These are phyloP conservation scores for Phlegmacium glaucopus DNA, from an alignment of 768 basidiomycete species.

Conservation along the genomic window DNA sequence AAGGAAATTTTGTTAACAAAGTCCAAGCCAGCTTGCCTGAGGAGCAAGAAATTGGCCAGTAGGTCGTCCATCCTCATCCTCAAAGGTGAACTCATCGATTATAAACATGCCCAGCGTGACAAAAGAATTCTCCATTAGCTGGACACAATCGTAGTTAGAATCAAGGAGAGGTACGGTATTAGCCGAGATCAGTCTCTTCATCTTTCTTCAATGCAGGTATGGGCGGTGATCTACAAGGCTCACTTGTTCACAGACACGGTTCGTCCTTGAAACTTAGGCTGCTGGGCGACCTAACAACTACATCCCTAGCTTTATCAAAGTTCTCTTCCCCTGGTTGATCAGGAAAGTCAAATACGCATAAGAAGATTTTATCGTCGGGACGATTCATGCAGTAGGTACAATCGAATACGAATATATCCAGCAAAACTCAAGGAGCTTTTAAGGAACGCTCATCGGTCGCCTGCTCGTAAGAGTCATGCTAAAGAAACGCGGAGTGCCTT, in stretches of 20 bases:
- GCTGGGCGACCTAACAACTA: constrained; percentile 3
- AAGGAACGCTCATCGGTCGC: constrained; percentile 77
- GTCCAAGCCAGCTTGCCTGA: constrained; percentile 39
- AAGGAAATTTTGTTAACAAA: constrained; percentile 1
- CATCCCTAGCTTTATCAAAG: constrained; percentile 55
- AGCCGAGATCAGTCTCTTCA: background rate
- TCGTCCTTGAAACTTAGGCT: constrained; percentile 6
- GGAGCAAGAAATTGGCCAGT: constrained; percentile 42
- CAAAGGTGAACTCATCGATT: constrained; percentile 73
- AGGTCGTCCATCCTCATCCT: constrained; percentile 51
- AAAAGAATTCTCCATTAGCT: constrained; percentile 28
- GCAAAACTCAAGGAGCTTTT: constrained; percentile 1
- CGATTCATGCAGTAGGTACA: constrained; percentile 68
- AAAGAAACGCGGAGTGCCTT: constrained; percentile 50
- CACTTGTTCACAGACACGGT: constrained; percentile 40
- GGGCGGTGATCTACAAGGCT: constrained; percentile 42
- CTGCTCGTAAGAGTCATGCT: constrained; percentile 67
- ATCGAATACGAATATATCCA: background rate
- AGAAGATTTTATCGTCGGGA: constrained; percentile 65
- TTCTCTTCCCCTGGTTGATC: constrained; percentile 57
- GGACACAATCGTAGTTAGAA: background rate
- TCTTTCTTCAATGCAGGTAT: constrained; percentile 35
- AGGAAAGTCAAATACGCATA: constrained; percentile 52
- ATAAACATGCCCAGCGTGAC: constrained; percentile 89
- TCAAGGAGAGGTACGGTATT: background rate